Base-by-base conservation (phyloP, 805 yeast genomes). In the Candida germanica region DNA sequence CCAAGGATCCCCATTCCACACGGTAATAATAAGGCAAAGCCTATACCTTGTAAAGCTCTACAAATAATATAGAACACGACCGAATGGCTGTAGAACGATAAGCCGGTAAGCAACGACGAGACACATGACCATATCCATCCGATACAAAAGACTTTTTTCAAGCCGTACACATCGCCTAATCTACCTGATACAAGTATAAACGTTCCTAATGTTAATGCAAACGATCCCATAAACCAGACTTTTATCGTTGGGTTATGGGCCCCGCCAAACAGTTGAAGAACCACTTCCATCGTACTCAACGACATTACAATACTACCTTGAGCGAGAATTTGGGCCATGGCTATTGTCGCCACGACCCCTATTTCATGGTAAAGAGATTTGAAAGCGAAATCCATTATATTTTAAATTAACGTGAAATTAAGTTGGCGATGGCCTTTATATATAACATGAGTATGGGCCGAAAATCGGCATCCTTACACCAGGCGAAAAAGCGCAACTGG, bases 171-270 rank as follows among this genome's bases (percentile, higher is more conserved):
- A 49, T 84, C 94, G 22, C 94, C 93, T 30, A 82, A 50, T 33
- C 80, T 68, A 6, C 93, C 93, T 24, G 83, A 72, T 4, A 79
- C 63, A 24, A 84, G 55, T 33, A 84, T 83, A 43, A 83, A 77
- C 0, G 91, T 80, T 9, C 91, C 91, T 4, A 82, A 75, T 0
- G 87, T 77, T 36, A 84, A 58, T 0, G 87, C 79, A 51, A 76
- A 82, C 0, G 86, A 73, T 1, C 88, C 87, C 67, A 79, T 70
- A 51, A 78, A 76, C 93, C 94, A 81, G 10, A 69, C 70, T 38
- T 64, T 63, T 35, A 56, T 55, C 15, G 59, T 35, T 1, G 41
- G 16, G 9, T 26, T 15, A 8, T 30, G 11, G 8, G 13, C 21
- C 8, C 43, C 42, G 5, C 40, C 39, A 19, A 45, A 61, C 5